Base-by-base conservation (phyloP, 257 asterid species). In the Fraxinus americana region DNA sequence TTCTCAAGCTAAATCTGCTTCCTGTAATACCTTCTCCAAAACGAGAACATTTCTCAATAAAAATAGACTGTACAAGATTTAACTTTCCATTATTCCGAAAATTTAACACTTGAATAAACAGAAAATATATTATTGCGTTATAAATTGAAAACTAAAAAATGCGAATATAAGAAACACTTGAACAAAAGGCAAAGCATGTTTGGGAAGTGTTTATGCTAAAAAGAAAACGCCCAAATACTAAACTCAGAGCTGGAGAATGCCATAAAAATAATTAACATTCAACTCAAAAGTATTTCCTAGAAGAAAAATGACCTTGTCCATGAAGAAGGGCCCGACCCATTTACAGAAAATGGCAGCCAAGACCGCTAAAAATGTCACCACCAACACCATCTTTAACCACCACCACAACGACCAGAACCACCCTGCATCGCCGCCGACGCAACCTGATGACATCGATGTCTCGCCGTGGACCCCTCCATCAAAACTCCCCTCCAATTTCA, bases 241-340 rank as follows among this genome's bases (percentile, higher is more conserved):
- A 27, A 27, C n/a, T 25, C 50, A 54, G 30, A 74, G 10, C 5
- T 54, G 57, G 74, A 30, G 72, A 74, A 48, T 8, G 70, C n/a
- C 67, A 77, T 19, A 6, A 57, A 54, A 52, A n/a, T 17, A 52
- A 52, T 54, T 17, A 54, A 54, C 27, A 54, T 19, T 54, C 63
- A 19, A 54, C 48, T 14, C 13, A n/a, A 41, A 41, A n/a, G 12
- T 54, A 19, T 19, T 54, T 5, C 11, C 12, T 7, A 19, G 21
- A 57, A 57, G 66, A 57, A 57, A 57, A n/a, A 16, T 48, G 67
- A 95, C 99, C 98, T 96, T 92, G 71, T 96, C 97, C 97, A 96
- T 92, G 86, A 96, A 84, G 73, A 92, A 93, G 43, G 99, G 98
- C 27, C 96, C 98, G 75, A 96, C 76, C 99, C 98, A 96, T 85